phyloP scores from a whole-genome alignment of 2,329 filamentous ascomycete species.

The Xylariaceae sp. region DNA sequence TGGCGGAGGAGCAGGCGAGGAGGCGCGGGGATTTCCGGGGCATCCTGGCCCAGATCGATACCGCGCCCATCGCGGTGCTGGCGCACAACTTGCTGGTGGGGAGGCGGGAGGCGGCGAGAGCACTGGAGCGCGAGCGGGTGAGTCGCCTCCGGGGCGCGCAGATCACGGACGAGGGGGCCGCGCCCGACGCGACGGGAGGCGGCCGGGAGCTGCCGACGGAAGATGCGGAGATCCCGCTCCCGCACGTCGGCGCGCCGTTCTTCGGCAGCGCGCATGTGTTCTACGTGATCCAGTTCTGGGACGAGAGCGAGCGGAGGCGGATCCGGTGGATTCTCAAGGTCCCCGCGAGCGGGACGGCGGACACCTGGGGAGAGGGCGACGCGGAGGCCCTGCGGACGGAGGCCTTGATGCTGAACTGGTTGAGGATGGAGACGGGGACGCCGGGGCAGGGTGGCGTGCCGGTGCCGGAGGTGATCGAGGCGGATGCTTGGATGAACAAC shows the following conservation, averaged over 20 bases:
- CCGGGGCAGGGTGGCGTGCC: conserved; percentile 7
- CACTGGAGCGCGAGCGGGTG: too few relatives aligned
- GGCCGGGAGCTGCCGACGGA: background rate
- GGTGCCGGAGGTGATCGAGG: conserved; percentile 20
- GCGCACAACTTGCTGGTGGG: background rate
- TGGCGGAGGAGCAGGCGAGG: background rate
- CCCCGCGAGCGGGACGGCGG: conserved; percentile 13
- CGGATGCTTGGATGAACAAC: conserved; percentile 7
- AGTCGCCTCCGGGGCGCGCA: too few relatives aligned
- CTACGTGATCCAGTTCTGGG: conserved; percentile 15
- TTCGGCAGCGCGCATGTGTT: conserved; percentile 20
- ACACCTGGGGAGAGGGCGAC: conserved; percentile 14
- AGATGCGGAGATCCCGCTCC: conserved; percentile 6
- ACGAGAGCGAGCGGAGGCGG: background rate
- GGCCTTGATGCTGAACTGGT: conserved; percentile 14
- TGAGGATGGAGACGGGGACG: conserved; percentile 10
- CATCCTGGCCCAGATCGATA: conserved; percentile 2
- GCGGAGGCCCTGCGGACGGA: conserved; percentile 17
- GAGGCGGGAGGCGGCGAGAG: background rate
- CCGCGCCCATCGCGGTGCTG: background rate
- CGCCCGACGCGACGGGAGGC: too few relatives aligned
- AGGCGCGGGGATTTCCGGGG: background rate
- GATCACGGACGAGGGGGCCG: too few relatives aligned
- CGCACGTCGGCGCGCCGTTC: conserved; percentile 9
- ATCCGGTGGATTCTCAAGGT: conserved; percentile 23